A percentile compares a stretch with the other conserved stretches of the same genome.
phyloP scores from a whole-genome alignment of 179 eudicot genomes.

The Heliamphora pulchella region DNA sequence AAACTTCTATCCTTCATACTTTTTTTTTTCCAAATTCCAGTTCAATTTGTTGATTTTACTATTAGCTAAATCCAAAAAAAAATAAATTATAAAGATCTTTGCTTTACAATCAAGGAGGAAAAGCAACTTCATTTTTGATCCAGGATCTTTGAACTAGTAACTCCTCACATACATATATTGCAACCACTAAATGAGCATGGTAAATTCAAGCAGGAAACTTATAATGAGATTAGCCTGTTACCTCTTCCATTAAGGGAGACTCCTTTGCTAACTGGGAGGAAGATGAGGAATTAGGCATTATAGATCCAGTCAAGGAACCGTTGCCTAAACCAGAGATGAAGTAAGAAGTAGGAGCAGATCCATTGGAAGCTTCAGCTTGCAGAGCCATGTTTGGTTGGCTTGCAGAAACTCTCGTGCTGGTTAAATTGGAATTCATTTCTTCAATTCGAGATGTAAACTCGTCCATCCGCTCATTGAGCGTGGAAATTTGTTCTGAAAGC shows the following conservation, averaged over 20 bases:
- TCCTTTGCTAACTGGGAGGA: conserved; percentile 71
- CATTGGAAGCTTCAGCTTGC: conserved; percentile 63
- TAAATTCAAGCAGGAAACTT: background rate
- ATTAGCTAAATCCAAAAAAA: background rate
- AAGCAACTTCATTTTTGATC: background rate
- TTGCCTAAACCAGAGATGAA: conserved; percentile 65
- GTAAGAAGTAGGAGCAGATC: conserved; percentile 72
- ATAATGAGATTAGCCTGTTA: conserved; percentile 19
- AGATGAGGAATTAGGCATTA: conserved; percentile 55
- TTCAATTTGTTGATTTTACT: no score
- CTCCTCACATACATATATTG: background rate
- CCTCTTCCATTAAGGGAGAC: conserved; percentile 68
- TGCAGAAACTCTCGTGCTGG: conserved; percentile 37
- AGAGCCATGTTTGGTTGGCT: conserved; percentile 48
- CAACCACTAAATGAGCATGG: background rate
- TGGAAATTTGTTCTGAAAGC: conserved; percentile 75
- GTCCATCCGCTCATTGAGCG: conserved; percentile 73
- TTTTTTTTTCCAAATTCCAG: background rate
- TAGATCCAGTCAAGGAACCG: conserved; percentile 56
- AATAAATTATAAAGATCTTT: no score
- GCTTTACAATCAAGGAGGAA: background rate
- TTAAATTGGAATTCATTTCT: conserved; percentile 62
- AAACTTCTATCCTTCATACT: no score
- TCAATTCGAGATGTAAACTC: conserved; percentile 70
- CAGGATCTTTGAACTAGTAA: background rate